Conservation (phyloP, 2,329 filamentous ascomycete genomes). For the Botrytis cinerea region DNA sequence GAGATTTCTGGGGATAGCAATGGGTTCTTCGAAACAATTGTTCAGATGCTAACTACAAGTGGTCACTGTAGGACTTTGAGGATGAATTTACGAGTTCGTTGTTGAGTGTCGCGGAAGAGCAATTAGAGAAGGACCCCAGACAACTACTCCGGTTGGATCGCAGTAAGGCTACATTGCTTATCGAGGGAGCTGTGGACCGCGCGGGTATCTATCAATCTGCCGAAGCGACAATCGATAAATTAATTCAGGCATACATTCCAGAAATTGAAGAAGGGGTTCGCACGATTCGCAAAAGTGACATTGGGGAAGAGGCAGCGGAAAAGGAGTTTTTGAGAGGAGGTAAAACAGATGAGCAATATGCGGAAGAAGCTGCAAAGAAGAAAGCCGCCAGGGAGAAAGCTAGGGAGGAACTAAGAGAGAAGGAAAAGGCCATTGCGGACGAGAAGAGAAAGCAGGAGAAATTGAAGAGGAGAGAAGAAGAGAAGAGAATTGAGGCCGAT, state of each 20-base stretch:
- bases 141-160: constrained; percentile 73
- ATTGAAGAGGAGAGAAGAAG: constrained; percentile 52
- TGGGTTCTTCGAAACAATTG: not conserved
- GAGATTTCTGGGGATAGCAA: not conserved
- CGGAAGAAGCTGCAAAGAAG: constrained; percentile 62
- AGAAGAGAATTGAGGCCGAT: constrained; percentile 49
- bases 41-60: constrained; percentile 16
- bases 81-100: constrained; percentile 65
- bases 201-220: constrained; percentile 74
- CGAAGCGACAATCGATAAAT: constrained; percentile 63
- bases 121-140: constrained; percentile 73
- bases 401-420: constrained; percentile 59
- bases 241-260: constrained; percentile 63
- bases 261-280: constrained; percentile 71
- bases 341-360: constrained; percentile 75
- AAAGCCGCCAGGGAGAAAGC: constrained; percentile 62
- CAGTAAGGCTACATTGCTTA: constrained; percentile 70
- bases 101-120: constrained; percentile 68
- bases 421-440: constrained; percentile 59
- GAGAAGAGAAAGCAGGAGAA: constrained; percentile 60
- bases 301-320: constrained; percentile 68
- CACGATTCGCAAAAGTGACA: constrained; percentile 64
- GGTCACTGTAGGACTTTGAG: constrained; percentile 62
- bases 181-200: constrained; percentile 77
- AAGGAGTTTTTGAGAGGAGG: constrained; percentile 65